Evolutionary conservation across 1,284 basidiomycete genomes (phyloP).

Genomic region (Quambalaria eucalypti): DNA sequence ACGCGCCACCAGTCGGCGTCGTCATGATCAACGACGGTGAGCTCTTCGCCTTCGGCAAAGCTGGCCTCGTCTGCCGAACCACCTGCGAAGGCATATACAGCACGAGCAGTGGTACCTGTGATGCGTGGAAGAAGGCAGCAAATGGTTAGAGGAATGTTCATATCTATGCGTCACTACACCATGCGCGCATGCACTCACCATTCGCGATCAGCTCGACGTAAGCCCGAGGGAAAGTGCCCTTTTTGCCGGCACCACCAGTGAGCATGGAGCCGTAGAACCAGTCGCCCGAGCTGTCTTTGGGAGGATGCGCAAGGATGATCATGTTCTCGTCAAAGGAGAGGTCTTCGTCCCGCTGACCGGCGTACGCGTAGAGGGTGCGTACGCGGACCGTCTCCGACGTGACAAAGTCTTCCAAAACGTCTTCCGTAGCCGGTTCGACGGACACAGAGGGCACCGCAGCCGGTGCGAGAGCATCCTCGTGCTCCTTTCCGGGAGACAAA

Average conservation of each 20-base stretch:
- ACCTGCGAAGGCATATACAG: constrained; percentile 41
- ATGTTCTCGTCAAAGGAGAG: constrained; percentile 74
- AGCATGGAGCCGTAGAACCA: constrained; percentile 88
- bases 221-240: constrained; percentile 81
- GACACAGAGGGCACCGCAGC: background rate
- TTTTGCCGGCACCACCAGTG: constrained; percentile 54
- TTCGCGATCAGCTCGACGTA: constrained; percentile 52
- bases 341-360: constrained; percentile 75
- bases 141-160: constrained; percentile 3
- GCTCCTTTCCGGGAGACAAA: constrained; percentile 6
- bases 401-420: constrained; percentile 65
- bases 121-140: background rate
- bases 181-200: too few relatives aligned
- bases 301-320: constrained; percentile 70
- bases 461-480: constrained; percentile 8
- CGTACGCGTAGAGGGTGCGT: constrained; percentile 58
- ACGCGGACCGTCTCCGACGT: constrained; percentile 57
- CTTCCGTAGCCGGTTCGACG: background rate
- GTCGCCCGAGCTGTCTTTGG: constrained; percentile 59
- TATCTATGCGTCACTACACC: background rate
- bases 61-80: constrained; percentile 37
- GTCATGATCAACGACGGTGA: constrained; percentile 37
- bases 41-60: constrained; percentile 30
- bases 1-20: constrained; percentile 45
- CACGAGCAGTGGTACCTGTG: constrained; percentile 27